These are phyloP conservation scores for Penicillium cosmopolitanum DNA, from an alignment of 495 filamentous ascomycete species.

Conservation along the genomic window DNA sequence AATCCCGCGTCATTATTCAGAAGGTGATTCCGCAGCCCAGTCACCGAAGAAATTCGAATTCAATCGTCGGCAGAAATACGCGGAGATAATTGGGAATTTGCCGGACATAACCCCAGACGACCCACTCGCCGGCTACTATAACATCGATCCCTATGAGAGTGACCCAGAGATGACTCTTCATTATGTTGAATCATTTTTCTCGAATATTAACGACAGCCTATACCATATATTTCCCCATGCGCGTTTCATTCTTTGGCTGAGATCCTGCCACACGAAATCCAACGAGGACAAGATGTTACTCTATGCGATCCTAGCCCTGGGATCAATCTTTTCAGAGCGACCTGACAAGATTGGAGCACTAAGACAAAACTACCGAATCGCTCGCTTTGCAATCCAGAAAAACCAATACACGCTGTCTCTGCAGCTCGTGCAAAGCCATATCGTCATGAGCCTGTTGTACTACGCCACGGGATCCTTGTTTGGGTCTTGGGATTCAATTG, in stretches of 20 bases:
- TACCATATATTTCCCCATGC: constrained; percentile 62
- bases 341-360: constrained; percentile 49
- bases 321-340: constrained; percentile 60
- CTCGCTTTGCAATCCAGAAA: constrained; percentile 59
- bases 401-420: constrained; percentile 54
- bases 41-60: constrained; percentile 16
- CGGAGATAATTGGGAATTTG: constrained; percentile 40
- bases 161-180: constrained; percentile 52
- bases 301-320: constrained; percentile 65
- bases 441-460: constrained; percentile 67
- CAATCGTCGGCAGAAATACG: constrained; percentile 31
- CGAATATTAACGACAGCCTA: constrained; percentile 53
- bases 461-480: constrained; percentile 57
- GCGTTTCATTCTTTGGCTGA: constrained; percentile 57
- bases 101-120: constrained; percentile 41
- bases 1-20: constrained; percentile 19
- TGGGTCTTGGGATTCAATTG: constrained; percentile 63
- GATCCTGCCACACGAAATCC: constrained; percentile 54
- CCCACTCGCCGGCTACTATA: constrained; percentile 60
- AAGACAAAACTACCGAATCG: constrained; percentile 57
- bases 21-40: constrained; percentile 23
- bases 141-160: constrained; percentile 63
- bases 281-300: constrained; percentile 71
- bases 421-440: constrained; percentile 63
- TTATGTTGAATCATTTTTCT: constrained; percentile 60